Evolutionary conservation across 2,329 filamentous ascomycete species (phyloP), one percentile per base, ranked within the genome.

Genomic region (Epichloe typhina): DNA sequence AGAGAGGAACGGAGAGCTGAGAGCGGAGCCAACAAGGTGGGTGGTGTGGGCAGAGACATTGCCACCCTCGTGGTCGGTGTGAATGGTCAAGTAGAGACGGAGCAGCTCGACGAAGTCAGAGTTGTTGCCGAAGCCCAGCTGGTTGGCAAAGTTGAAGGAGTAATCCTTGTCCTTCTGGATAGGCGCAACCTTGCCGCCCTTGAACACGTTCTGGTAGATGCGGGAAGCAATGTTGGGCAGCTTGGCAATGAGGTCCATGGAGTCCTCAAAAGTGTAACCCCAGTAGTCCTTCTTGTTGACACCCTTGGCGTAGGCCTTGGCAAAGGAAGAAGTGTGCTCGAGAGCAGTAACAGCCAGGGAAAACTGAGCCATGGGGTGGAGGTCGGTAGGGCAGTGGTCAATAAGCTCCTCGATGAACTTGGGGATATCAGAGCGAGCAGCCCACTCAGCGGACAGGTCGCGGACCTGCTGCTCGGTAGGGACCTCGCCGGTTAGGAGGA

Each of bases 131-230:
- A 93, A 98, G 65, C 93, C 93, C 63, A 98, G 88, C 83, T 95
- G 89, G 83, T 97, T 97, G 74, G 93, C 90, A 70, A 98, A 87
- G 86, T 98, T 98, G 87, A 85, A 98, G 64, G 84, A 81, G 79
- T 96, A 98, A 70, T 98, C 93, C 86, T 97, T 93, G 77, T 97
- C 91, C 81, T 95, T 94, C 80, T 97, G 84, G 70, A 95, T 82
- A 51, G 89, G 71, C 54, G 88, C 87, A 61, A 98, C 91, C 84
- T 97, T 97, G 76, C 93, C 93, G 67, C 95, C 93, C 84, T 97
- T 96, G 88, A 95, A 98, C 71, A 97, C 85, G 72, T 98, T 98
- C 79, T 95, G 93, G 84, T 98, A 98, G 81, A 98, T 98, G 76
- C 89, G 88, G 57, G 93, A 79, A 58, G 93, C 93, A 65, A 98